Evolutionary conservation across 2,329 filamentous ascomycete genomes (phyloP).

Genomic region (Aspergillus pseudonomiae): DNA sequence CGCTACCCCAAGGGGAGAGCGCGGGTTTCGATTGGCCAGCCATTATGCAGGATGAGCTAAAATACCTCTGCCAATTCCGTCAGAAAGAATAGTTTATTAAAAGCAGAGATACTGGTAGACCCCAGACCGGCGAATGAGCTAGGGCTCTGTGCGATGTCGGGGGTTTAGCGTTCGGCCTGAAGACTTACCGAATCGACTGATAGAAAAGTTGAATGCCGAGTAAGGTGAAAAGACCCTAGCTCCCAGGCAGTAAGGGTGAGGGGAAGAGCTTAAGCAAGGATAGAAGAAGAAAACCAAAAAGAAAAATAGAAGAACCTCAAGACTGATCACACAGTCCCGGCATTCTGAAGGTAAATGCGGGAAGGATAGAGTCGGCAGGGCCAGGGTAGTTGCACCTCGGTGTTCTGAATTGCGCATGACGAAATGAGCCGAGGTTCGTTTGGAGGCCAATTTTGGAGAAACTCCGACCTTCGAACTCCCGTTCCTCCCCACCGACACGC

Average conservation of each 20-base stretch:
- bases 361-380: slow-evolving; percentile 14
- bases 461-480: slow-evolving; percentile 15
- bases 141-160: not conserved
- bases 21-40: slow-evolving; percentile 65
- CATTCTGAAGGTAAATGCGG: slow-evolving; percentile 4
- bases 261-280: not conserved
- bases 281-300: not conserved
- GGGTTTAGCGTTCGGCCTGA: not conserved
- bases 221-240: not conserved
- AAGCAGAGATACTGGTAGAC: not conserved
- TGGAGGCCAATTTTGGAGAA: not conserved
- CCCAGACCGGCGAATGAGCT: not conserved
- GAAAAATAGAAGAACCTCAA: slow-evolving; percentile 14
- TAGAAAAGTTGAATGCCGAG: not conserved
- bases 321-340: not conserved
- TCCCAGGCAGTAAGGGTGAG: not conserved
- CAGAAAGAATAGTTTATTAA: not conserved
- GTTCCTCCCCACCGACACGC: slow-evolving; percentile 21
- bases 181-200: slow-evolving; percentile 6
- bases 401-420: slow-evolving; percentile 28
- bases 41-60: slow-evolving; percentile 42
- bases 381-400: slow-evolving; percentile 33
- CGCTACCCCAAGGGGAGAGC: slow-evolving; percentile 89
- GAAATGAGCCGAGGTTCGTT: slow-evolving; percentile 39
- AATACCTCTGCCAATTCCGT: not conserved